Base-by-base conservation (phyloP, 306 rosid species). In the Morella rubra region DNA sequence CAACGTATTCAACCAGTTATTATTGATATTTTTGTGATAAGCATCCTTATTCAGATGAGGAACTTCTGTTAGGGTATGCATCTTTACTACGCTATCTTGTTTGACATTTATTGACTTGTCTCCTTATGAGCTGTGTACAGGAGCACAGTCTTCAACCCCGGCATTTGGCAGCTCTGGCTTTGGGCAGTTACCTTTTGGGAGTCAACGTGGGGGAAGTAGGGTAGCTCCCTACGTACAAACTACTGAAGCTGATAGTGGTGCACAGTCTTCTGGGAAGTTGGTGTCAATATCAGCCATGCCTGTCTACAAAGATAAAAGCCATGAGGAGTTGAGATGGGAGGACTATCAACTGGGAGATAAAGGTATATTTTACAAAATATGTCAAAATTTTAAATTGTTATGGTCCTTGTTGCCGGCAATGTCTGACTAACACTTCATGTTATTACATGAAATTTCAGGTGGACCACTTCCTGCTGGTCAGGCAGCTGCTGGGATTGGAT, bases 271-370 rank as follows among this genome's bases (percentile, higher is more conserved):
- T 75, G 97, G 82, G 15, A 93, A 87, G 78, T 88, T 96, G 79
- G 94, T 88, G 88, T 96, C 99, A 47, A 91, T 96, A 81, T 96
- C 99, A 32, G 97, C 98, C 52, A 96, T 96, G 99, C 81, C 97
- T 67, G 61, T 74, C 64, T 96, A 88, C 89, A 96, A 86, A 80
- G 97, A 95, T 49, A 95, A 92, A 86, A 89, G 97, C 82, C 99
- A 95, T 0, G 99, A 95, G 77, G 99, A 96, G 86, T 88, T 92
- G 69, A 87, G 98, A 87, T 96, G 98, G 98, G 98, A 96, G 80
- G 99, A 96, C 84, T 88, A 96, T 87, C 98, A 96, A 79, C 27
- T 76, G 83, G 97, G 97, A 75, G 99, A 92, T 73, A 96, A 96
- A 89, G 96, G 99, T 92, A 4, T 4, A 6, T 44, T 56, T 37